Base-by-base conservation (phyloP, 805 yeast species). In the Candida insectalens region DNA sequence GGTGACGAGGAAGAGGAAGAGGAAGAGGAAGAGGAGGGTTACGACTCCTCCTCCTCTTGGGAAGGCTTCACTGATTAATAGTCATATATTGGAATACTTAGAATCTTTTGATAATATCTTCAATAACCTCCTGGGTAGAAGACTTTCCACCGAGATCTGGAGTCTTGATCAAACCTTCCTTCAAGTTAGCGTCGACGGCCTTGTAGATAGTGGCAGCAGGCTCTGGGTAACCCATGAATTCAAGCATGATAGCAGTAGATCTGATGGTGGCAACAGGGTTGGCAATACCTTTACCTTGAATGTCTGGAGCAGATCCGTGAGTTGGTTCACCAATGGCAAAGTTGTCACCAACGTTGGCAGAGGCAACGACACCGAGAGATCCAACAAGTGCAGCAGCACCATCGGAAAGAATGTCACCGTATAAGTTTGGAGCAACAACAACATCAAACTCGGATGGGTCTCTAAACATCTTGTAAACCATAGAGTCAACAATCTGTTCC, bases 241-340 rank as follows among this genome's bases (percentile, higher is more conserved):
- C 97, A 60, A 92, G 75, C 95, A 92, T 80, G 57, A 92, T 70
- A 37, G 97, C 98, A 38, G 96, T 79, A 20, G 98, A 92, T 66
- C 98, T 80, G 57, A 92, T 89, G 33, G 98, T 92, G 37, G 98
- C 98, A 52, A 92, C 78, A 45, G 98, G 98, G 72, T 89, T 89
- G 34, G 96, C 74, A 49, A 85, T 83, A 50, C 92, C 92, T 61
- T 72, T 78, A 49, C 98, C 98, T 57, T 88, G 95, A 46, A 92
- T 92, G 60, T 92, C 98, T 37, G 98, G 98, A 36, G 98, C 98
- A 36, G 95, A 83, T 41, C 98, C 98, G 64, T 92, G 98, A 57
- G 96, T 88, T 55, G 98, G 98, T 66, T 92, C 98, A 58, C 98
- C 98, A 55, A 92, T 85, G 43, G 94, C 96, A 55, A 92, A 89